Evolutionary conservation across 202 grass and related monocot genomes (phyloP), one percentile per base, ranked within the genome.

Genomic region (Musa balbisiana): DNA sequence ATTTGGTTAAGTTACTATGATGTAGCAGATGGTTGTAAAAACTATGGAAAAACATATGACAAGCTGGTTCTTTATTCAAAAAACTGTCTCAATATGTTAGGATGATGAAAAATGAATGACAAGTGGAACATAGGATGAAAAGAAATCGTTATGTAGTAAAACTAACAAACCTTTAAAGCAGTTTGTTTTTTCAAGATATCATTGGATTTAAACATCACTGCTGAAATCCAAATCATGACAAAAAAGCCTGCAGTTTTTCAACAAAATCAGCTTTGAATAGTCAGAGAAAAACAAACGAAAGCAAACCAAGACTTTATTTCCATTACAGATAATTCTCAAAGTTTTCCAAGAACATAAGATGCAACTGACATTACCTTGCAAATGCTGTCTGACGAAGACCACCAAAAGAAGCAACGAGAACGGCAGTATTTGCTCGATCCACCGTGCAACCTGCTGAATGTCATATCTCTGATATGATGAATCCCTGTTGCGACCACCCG

Each of bases 361-460:
- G 33, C 33, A 60, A 17, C 14, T n/a, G 56, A 9, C 56, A 60
- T 64, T 52, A 97, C 94, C 94, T 93, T 93, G 94, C 83, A 97
- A 80, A 64, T 97, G 94, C 79, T 97, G 90, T 73, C 94, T 83
- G 84, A 97, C 93, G 85, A 93, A 97, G 68, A 97, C 94, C 80
- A 97, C 88, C 76, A 97, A 88, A 22, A 97, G 84, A 80, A 97
- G 79, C 17, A 97, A 86, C 66, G 94, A 93, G 82, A 97, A 97
- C n/a, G 94, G 94, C 22, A 97, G 81, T 89, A 93, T 91, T 88
- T 97, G 94, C 82, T 97, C 94, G 65, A 93, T 87, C 90, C 94
- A 97, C 79, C 88, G 74, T 10, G 94, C 94, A 67, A 97, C 82
- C 84, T 97, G 93, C 66, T 93, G 94, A 84, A 97, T 91, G 82